Evolutionary conservation across 768 basidiomycete genomes (phyloP), one percentile per base, ranked within the genome.

Genomic region (Leccinellum rugosiceps): DNA sequence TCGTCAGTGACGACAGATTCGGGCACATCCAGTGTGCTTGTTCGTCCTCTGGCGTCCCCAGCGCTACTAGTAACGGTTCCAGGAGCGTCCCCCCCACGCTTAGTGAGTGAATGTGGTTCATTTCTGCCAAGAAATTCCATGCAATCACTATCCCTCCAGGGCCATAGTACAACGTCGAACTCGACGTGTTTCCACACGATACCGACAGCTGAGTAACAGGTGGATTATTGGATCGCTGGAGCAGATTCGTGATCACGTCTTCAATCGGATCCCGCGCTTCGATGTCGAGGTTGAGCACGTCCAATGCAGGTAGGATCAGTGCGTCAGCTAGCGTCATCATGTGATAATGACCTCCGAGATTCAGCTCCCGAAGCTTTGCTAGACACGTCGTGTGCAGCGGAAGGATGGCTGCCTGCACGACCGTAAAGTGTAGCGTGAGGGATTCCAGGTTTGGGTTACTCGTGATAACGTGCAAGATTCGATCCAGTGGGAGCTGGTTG

Each of bases 201-300:
- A 91, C 78, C 3, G 84, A 82, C 57, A 92, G 80, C 25, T 79
- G 77, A 11, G 77, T 77, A 8, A 92, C 66, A 0, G 80, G 76
- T 0, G 88, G 85, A 35, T 79, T 74, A 28, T 77, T 76, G 0
- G 87, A 88, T 26, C 89, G 82, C 21, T 78, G 66, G 28, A 88
- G 75, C 45, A 92, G 79, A 52, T 75, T 75, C 14, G 80, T 76
- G 51, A 91, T 81, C n/a, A 80, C 79, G 47, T 90, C 87, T 65
- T 90, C 89, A 56, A 89, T 78, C 0, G 87, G 81, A 59, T 89
- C 87, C n/a, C 90, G 81, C 1, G 83, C 77, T 67, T 90, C 88
- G 58, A 91, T 81, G 66, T 90, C 87, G 46, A 91, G 74, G 2
- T 76, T 82, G 15, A 91, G 79, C 25, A 76, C 71, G n/a, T 78